Conservation (phyloP, 345 rosid genomes). For the Camelina sativa region DNA sequence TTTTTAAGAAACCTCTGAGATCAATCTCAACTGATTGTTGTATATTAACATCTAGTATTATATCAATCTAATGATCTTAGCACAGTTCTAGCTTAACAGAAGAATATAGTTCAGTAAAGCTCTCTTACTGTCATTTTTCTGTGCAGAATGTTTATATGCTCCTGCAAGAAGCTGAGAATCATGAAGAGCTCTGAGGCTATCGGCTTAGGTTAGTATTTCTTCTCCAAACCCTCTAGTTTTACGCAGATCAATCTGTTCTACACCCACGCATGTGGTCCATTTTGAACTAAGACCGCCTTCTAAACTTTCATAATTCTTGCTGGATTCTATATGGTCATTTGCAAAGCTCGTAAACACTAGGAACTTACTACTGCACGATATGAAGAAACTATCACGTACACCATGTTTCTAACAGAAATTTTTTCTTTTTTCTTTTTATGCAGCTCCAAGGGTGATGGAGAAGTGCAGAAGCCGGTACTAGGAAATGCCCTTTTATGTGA, state of each 20-base stretch:
- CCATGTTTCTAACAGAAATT: slow-evolving; percentile 19
- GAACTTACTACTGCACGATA: slow-evolving; percentile 6
- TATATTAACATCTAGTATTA: background rate
- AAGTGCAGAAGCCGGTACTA: slow-evolving; percentile 59
- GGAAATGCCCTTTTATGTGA: slow-evolving; percentile 16
- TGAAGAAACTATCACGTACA: slow-evolving; percentile 1
- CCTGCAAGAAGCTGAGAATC: slow-evolving; percentile 72
- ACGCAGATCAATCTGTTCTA: slow-evolving; percentile 10
- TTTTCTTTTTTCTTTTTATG: slow-evolving; percentile 1
- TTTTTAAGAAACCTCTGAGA: background rate
- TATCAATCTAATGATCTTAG: slow-evolving; percentile 11
- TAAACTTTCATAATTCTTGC: no score
- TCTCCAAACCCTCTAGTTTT: slow-evolving; percentile 13
- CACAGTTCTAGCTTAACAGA: background rate
- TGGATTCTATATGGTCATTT: background rate
- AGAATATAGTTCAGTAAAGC: slow-evolving; percentile 2
- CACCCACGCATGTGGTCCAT: background rate
- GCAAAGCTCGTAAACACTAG: slow-evolving; percentile 22
- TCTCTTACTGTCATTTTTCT: slow-evolving; percentile 20
- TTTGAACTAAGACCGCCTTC: no score
- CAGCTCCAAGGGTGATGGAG: slow-evolving; percentile 80
- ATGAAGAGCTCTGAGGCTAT: slow-evolving; percentile 76
- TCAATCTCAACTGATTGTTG: slow-evolving; percentile 20
- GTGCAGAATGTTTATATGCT: slow-evolving; percentile 70
- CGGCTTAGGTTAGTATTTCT: slow-evolving; percentile 58